Conservation (phyloP, 208 protist genomes). For the Trypanosoma melophagium region DNA sequence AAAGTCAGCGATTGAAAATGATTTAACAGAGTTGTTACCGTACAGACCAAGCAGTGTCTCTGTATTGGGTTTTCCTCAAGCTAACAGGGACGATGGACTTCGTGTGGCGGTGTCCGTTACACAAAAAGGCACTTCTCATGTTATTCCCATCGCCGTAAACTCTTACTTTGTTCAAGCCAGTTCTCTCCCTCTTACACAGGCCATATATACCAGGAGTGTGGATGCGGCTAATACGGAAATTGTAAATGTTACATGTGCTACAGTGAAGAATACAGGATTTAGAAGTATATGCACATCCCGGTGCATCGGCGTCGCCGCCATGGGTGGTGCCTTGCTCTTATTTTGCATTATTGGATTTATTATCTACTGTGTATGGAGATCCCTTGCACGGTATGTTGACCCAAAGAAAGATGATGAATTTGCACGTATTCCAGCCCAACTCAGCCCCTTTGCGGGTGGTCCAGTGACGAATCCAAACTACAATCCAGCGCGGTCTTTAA, state of each 20-base stretch:
- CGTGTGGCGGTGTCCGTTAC: neutral
- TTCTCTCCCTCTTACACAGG: neutral
- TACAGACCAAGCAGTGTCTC: conserved; percentile 1
- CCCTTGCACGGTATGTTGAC: conserved; percentile 4
- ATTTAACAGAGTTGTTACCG: conserved; percentile 3
- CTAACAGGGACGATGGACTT: neutral
- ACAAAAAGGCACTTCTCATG: neutral
- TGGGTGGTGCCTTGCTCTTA: conserved; percentile 13
- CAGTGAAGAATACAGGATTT: too few relatives aligned
- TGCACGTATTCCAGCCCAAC: conserved; percentile 12
- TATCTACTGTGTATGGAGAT: conserved; percentile 10
- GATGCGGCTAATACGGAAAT: neutral
- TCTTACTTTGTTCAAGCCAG: conserved; percentile 1
- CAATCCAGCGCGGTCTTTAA: too few relatives aligned
- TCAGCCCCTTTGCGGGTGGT: conserved; percentile 12
- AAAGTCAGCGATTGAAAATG: neutral
- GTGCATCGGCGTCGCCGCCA: conserved; percentile 19
- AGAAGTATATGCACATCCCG: neutral
- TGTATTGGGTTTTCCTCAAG: neutral
- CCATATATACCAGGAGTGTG: neutral
- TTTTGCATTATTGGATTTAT: conserved; percentile 15
- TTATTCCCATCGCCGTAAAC: conserved; percentile 10
- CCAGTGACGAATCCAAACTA: too few relatives aligned
- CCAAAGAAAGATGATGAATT: conserved; percentile 11
- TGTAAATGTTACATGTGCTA: too few relatives aligned